Evolutionary conservation across 371 early-diverging fungal genomes (phyloP), one percentile per base, ranked within the genome.

Genomic region (Lichtheimia hyalospora): DNA sequence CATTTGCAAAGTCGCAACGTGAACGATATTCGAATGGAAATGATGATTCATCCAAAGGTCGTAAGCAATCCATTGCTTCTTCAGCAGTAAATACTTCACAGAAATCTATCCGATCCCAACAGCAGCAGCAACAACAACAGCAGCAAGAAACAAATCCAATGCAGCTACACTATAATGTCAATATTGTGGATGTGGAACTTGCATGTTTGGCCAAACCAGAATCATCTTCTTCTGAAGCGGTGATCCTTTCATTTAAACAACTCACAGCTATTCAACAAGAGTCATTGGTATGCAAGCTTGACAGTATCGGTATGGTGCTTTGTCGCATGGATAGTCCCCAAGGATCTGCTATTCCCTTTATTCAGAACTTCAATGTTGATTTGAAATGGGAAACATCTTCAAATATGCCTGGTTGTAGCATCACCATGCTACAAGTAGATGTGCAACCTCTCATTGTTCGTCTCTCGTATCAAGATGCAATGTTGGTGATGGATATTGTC

Each of bases 221-320:
- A 23, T 75, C 58, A 10, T 61, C 71, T 7, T 64, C 84, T 2
- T 91, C 96, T 0, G 95, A 96, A 56, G 97, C 98, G 3, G 82
- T 97, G n/a, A 81, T 96, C 10, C 79, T 97, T 20, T 84, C 86
- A 0, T 84, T 92, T 8, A 81, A 90, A 23, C 90, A 95, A 53
- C 73, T 96, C 0, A 74, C 86, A 14, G 60, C 93, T 6, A 68
- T 84, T 8, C 90, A 91, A 63, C 85, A 93, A 52, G 69, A 83
- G 14, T 70, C 85, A 13, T 69, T 89, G 54, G 74, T 82, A 0
- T 62, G 92, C 5, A 75, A 84, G 15, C 73, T 95, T 28, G 85
- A 92, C 18, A 85, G 92, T 25, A 82, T 96, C 43, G 90, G 94
- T 25, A 92, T 96, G 86, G 81, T 89, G 15, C 76, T 98, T 49